Base-by-base conservation (phyloP, 75 land plant genomes). In the Adiantum capillusveneris region DNA sequence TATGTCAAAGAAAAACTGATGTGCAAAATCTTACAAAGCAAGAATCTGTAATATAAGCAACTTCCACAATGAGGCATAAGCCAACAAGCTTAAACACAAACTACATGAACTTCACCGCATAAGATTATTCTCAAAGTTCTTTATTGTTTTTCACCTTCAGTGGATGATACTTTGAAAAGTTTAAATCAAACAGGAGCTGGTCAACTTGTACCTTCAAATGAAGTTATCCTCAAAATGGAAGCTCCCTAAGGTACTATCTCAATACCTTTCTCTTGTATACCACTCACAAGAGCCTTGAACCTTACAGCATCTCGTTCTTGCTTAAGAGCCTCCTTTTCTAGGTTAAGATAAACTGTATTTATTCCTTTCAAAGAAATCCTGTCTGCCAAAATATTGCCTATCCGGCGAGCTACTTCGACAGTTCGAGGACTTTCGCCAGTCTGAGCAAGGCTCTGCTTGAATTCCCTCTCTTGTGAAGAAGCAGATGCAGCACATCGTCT, bases 211-310 rank as follows among this genome's bases (percentile, higher is more conserved):
- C n/a, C n/a, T n/a, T n/a, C n/a, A n/a, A n/a, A n/a, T n/a, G n/a
- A n/a, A n/a, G n/a, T n/a, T n/a, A n/a, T n/a, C n/a, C n/a, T n/a
- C n/a, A n/a, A n/a, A n/a, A n/a, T n/a, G n/a, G n/a, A n/a, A n/a
- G n/a, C n/a, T n/a, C 9, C 9, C 49, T 46, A 46, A 20, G 49
- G 49, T 17, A 20, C 14, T 46, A 46, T 46, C 14, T 46, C 49
- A 46, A 46, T 46, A 5, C 49, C 49, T 17, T 46, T 46, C 14
- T 46, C 49, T 46, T 46, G 49, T 46, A 46, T 46, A 2, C 49
- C 49, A 17, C 21, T 14, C 6, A 46, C 17, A 46, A 46, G 49
- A 20, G 49, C 49, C 17, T n/a, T 6, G 17, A 46, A 46, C 21
- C 49, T 6, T 20, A 1, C 14, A 3, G 5, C 2, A 14, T 46